Evolutionary conservation across 192 early-diverging fungal species (phyloP).

Genomic region (Linderina pennispora): DNA sequence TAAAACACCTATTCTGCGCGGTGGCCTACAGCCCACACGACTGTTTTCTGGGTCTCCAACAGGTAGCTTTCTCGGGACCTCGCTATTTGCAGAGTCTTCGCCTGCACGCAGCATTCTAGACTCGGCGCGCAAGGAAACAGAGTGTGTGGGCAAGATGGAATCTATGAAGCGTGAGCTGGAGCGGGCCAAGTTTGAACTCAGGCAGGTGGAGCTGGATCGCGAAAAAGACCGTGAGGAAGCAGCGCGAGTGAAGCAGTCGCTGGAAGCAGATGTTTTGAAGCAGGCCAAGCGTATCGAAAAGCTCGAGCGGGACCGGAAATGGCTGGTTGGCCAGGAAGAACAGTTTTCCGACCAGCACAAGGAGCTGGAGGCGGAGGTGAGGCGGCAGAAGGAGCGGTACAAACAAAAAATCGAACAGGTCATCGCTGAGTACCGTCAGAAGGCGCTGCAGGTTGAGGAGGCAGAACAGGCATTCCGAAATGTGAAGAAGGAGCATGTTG

Average conservation of each 20-base stretch:
- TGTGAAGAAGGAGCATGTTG: slow-evolving; percentile 7
- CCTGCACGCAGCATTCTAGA: slow-evolving; percentile 24
- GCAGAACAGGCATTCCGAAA: slow-evolving; percentile 2
- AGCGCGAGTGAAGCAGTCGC: slow-evolving; percentile 6
- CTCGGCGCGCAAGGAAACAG: slow-evolving; percentile 9
- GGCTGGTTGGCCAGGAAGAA: slow-evolving; percentile 54
- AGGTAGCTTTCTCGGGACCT: not conserved
- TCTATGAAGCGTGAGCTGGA: slow-evolving; percentile 12
- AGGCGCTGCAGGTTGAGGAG: slow-evolving; percentile 8
- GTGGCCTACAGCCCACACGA: slow-evolving; percentile 11
- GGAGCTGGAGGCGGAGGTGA: slow-evolving; percentile 47
- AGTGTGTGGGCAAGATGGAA: slow-evolving; percentile 5
- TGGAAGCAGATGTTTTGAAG: slow-evolving; percentile 23
- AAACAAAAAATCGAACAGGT: slow-evolving; percentile 29
- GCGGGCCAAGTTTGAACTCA: slow-evolving; percentile 30
- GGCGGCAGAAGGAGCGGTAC: slow-evolving; percentile 30
- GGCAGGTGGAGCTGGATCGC: slow-evolving; percentile 27
- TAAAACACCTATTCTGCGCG: slow-evolving; percentile 7
- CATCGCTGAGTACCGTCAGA: not conserved
- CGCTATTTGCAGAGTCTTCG: slow-evolving; percentile 1
- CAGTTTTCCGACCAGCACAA: slow-evolving; percentile 23
- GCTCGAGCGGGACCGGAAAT: slow-evolving; percentile 54
- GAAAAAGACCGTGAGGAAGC: slow-evolving; percentile 32
- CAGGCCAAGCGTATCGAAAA: slow-evolving; percentile 46
- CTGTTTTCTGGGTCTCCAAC: slow-evolving; percentile 16